phyloP scores from a whole-genome alignment of 345 rosid species.

The Sonneratia alba region DNA sequence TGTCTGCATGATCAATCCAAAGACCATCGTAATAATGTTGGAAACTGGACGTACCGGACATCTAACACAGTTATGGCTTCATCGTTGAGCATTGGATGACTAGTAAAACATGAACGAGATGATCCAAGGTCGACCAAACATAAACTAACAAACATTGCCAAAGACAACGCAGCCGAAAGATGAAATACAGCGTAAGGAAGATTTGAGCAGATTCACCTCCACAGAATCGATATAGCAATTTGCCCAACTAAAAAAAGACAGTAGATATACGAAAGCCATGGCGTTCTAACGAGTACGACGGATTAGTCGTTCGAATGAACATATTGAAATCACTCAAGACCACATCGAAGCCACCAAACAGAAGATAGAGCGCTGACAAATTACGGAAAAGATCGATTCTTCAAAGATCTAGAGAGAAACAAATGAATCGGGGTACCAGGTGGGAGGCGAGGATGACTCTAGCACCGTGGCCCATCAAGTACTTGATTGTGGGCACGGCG shows the following conservation, averaged over 20 bases:
- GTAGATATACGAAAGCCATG: too few relatives aligned
- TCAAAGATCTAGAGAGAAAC: neutral
- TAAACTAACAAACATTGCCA: too few relatives aligned
- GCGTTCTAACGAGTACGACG: neutral
- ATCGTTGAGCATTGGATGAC: too few relatives aligned
- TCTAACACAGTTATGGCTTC: too few relatives aligned
- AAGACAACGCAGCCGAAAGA: too few relatives aligned
- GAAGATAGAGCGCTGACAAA: neutral
- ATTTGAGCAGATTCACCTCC: too few relatives aligned
- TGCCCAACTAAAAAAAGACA: neutral
- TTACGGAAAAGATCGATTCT: neutral
- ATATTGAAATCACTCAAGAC: neutral
- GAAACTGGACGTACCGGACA: too few relatives aligned
- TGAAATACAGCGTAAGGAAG: too few relatives aligned
- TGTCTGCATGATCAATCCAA: neutral
- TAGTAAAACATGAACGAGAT: too few relatives aligned
- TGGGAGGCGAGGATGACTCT: conserved; percentile 38
- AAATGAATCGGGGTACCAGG: conserved; percentile 22
- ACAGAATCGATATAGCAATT: too few relatives aligned
- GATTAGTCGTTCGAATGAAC: neutral
- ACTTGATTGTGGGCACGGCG: conserved; percentile 52
- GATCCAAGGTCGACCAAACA: too few relatives aligned
- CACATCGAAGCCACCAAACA: neutral
- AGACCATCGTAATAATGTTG: neutral
- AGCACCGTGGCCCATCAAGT: conserved; percentile 31